A percentile compares a stretch with the other conserved stretches of the same genome.
Conservation (phyloP, 495 filamentous ascomycete species). For the Podospora conica region DNA sequence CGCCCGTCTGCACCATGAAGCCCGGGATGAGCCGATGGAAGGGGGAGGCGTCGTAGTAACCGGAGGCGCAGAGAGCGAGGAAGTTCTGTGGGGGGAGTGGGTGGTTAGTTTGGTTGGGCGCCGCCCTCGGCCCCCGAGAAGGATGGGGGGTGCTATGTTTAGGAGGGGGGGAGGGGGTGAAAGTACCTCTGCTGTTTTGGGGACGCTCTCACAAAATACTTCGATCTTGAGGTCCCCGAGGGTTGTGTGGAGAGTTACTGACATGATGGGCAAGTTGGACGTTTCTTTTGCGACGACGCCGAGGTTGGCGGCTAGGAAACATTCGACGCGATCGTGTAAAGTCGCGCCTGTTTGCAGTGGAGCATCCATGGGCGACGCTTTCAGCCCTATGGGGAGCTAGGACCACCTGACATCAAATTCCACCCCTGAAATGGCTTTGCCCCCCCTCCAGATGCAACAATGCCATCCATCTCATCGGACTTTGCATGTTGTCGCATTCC, state of each 20-base stretch:
- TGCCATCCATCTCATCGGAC: background rate
- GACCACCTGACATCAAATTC: background rate
- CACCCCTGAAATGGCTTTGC: background rate
- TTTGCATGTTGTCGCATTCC: no score
- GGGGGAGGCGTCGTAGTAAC: conserved; percentile 79
- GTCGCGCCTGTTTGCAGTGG: background rate
- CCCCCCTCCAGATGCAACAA: background rate
- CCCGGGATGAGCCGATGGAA: conserved; percentile 84
- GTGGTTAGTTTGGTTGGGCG: background rate
- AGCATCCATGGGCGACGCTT: background rate
- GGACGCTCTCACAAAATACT: conserved; percentile 90
- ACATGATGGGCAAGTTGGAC: conserved; percentile 37
- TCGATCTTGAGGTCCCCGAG: conserved; percentile 92
- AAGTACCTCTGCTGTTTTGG: conserved; percentile 73
- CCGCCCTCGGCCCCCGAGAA: background rate
- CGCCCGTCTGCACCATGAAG: conserved; percentile 92
- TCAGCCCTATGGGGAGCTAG: background rate
- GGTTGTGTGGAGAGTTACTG: conserved; percentile 76
- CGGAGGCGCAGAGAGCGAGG: conserved; percentile 85
- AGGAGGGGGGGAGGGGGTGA: conserved; percentile 49
- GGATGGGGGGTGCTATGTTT: background rate
- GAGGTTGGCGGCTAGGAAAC: background rate
- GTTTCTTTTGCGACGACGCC: background rate
- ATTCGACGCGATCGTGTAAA: background rate
- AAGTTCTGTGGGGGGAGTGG: conserved; percentile 76